Conservation (phyloP, 352 stramenopile genomes). For the Phytophthora sojae region DNA sequence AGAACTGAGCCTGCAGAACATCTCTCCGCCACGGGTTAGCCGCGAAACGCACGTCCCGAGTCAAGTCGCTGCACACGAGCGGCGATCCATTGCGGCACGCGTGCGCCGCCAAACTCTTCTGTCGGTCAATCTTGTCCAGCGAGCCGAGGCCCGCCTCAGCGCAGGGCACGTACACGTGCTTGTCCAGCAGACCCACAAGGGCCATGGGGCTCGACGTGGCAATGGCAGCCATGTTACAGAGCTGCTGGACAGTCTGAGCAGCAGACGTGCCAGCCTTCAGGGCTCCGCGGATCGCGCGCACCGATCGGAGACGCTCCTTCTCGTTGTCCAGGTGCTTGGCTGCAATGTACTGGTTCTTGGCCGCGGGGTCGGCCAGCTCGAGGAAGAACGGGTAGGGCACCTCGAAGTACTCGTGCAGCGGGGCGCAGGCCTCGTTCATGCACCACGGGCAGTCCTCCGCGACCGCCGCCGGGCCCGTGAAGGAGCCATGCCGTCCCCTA, state of each 20-base stretch:
- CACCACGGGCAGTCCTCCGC: conserved; percentile 63
- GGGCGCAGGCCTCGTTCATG: conserved; percentile 73
- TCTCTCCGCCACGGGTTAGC: conserved; percentile 76
- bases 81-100: conserved; percentile 75
- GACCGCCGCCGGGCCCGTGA: conserved; percentile 11
- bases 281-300: conserved; percentile 55
- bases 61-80: conserved; percentile 81
- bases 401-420: conserved; percentile 71
- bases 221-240: conserved; percentile 86
- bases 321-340: conserved; percentile 79
- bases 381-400: conserved; percentile 78
- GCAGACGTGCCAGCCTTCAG: conserved; percentile 47
- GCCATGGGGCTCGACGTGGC: conserved; percentile 74
- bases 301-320: conserved; percentile 65
- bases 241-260: conserved; percentile 67
- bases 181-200: conserved; percentile 74
- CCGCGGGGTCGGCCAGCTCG: conserved; percentile 55
- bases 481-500: conserved; percentile 31
- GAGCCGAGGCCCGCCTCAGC: conserved; percentile 51
- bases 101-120: conserved; percentile 74
- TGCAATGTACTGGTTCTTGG: conserved; percentile 65
- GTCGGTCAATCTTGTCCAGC: conserved; percentile 56
- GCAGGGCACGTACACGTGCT: conserved; percentile 75
- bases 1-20: conserved; percentile 67
- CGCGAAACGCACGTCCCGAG: conserved; percentile 76